Evolutionary conservation across 805 yeast genomes (phyloP).

Genomic region (Kuraishia molischiana): DNA sequence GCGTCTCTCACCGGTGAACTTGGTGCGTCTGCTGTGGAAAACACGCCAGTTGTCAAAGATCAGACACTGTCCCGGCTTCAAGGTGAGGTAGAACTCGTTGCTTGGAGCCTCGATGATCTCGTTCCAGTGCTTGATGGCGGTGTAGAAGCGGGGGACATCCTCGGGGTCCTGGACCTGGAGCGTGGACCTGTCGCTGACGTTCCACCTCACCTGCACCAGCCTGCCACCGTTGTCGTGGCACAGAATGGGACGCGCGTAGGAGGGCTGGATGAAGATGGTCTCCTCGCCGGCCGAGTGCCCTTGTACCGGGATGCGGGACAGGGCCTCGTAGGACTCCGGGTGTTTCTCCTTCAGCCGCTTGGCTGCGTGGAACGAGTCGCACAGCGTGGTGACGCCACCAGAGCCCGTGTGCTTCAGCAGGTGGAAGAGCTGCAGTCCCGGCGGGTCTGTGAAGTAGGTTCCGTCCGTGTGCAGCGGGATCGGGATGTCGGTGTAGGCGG

Average conservation of each 20-base stretch:
- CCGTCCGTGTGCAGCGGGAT: constrained; percentile 65
- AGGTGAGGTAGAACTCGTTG: constrained; percentile 42
- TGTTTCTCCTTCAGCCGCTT: constrained; percentile 29
- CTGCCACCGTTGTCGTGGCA: constrained; percentile 40
- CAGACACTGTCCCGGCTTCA: constrained; percentile 56
- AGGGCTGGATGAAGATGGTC: constrained; percentile 49
- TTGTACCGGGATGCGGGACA: constrained; percentile 42
- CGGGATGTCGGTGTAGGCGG: constrained; percentile 63
- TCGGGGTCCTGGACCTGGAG: constrained; percentile 34
- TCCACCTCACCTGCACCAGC: constrained; percentile 59
- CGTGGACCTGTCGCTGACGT: constrained; percentile 58
- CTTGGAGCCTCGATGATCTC: constrained; percentile 36
- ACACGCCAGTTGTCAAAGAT: constrained; percentile 71
- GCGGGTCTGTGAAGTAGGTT: constrained; percentile 66
- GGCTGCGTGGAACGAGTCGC: constrained; percentile 59
- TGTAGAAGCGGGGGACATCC: constrained; percentile 43
- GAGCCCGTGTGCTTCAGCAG: constrained; percentile 46
- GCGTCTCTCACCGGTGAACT: constrained; percentile 55
- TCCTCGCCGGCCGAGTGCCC: constrained; percentile 73
- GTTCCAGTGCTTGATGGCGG: constrained; percentile 50
- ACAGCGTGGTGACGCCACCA: constrained; percentile 62
- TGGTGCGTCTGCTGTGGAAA: constrained; percentile 59
- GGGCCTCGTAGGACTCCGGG: constrained; percentile 42
- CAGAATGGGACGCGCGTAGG: constrained; percentile 45
- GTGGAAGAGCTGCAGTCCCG: constrained; percentile 64